Percentiles rank a stretch among this genome's conserved stretches.
Evolutionary conservation across 2,329 filamentous ascomycete species (phyloP).

Genomic region (Talaromyces sp.): DNA sequence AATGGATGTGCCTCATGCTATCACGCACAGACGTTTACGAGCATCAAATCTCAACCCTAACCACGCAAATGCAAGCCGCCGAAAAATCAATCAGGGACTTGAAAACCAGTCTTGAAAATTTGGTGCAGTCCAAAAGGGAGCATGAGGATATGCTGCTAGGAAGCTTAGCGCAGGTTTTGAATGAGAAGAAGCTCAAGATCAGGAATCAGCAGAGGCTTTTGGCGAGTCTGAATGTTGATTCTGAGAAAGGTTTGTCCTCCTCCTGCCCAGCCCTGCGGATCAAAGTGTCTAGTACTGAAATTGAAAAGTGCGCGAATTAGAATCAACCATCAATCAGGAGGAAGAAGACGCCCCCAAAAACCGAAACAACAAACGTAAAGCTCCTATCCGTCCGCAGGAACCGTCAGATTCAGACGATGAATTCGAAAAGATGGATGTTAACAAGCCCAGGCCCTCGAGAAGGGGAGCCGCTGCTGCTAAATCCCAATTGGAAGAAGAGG

Average conservation of each 20-base stretch:
- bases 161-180: slow-evolving; percentile 58
- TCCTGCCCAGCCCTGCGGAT: too few relatives aligned
- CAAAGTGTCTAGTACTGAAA: too few relatives aligned
- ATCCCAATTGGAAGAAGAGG: slow-evolving; percentile 8
- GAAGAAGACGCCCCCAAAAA: slow-evolving; percentile 20
- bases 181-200: slow-evolving; percentile 64
- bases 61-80: slow-evolving; percentile 41
- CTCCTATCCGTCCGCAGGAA: slow-evolving; percentile 17
- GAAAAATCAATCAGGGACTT: slow-evolving; percentile 52
- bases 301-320: slow-evolving; percentile 26
- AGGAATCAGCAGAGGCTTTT: slow-evolving; percentile 59
- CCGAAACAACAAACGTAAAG: slow-evolving; percentile 29
- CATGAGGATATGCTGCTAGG: slow-evolving; percentile 57
- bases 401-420: slow-evolving; percentile 31
- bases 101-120: slow-evolving; percentile 54
- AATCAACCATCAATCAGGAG: slow-evolving; percentile 15
- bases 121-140: slow-evolving; percentile 55
- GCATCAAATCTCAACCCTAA: slow-evolving; percentile 41
- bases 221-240: slow-evolving; percentile 48
- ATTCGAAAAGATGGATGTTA: slow-evolving; percentile 39
- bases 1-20: slow-evolving; percentile 54
- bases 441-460: slow-evolving; percentile 19
- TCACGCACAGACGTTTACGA: slow-evolving; percentile 43
- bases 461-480: not conserved
- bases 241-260: slow-evolving; percentile 29